Evolutionary conservation across 2,329 filamentous ascomycete genomes (phyloP).

Genomic region (Exophiala aquamarina): DNA sequence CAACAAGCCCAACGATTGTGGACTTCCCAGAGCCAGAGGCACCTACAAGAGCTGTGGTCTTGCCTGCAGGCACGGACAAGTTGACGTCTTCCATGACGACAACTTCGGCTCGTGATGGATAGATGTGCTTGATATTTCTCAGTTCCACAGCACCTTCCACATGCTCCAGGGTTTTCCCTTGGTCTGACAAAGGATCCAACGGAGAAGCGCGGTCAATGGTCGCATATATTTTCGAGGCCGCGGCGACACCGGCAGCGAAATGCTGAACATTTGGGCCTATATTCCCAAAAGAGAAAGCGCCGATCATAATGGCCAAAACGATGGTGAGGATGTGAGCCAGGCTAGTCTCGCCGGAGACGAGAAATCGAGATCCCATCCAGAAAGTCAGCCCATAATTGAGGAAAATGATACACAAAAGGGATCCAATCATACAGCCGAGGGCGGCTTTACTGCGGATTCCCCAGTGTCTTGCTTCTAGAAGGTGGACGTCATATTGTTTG

Average conservation of each 20-base stretch:
- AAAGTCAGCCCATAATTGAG: constrained; percentile 85
- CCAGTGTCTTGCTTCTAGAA: constrained; percentile 70
- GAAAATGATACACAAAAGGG: constrained; percentile 81
- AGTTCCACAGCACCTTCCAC: constrained; percentile 79
- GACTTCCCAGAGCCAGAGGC: constrained; percentile 94
- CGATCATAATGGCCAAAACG: constrained; percentile 87
- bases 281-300: constrained; percentile 86
- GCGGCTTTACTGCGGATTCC: constrained; percentile 74
- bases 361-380: constrained; percentile 76
- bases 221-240: constrained; percentile 86
- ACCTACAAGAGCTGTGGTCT: constrained; percentile 89
- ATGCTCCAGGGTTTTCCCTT: constrained; percentile 70
- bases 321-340: constrained; percentile 78
- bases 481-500: constrained; percentile 75
- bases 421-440: constrained; percentile 75
- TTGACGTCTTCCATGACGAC: constrained; percentile 82
- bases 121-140: constrained; percentile 83
- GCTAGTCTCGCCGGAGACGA: constrained; percentile 64
- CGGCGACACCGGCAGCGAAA: constrained; percentile 78
- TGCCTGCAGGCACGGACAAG: constrained; percentile 79
- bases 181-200: constrained; percentile 70
- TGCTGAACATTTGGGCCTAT: constrained; percentile 83
- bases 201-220: constrained; percentile 89
- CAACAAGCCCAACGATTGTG: constrained; percentile 88
- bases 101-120: constrained; percentile 89